Percentiles rank a stretch among this genome's conserved stretches.
phyloP scores from a whole-genome alignment of 768 basidiomycete genomes.

The Collybia nuda region DNA sequence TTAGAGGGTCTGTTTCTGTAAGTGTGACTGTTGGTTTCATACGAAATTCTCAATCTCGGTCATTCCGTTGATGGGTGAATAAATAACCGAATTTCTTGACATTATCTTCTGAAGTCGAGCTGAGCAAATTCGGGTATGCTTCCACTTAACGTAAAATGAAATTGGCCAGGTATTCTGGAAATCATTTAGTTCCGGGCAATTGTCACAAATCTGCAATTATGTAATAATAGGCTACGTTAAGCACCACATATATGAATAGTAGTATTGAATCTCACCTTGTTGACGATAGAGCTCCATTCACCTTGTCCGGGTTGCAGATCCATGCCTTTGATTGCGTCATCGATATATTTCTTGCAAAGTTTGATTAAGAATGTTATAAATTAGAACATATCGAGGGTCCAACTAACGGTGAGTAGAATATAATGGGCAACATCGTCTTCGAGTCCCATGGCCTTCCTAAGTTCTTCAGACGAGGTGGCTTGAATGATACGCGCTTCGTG shows the following conservation, averaged over 20 bases:
- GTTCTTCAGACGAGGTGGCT: not conserved
- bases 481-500: not conserved
- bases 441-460: slow-evolving; percentile 1
- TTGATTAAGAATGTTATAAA: too few species aligned
- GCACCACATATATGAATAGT: not conserved
- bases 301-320: not conserved
- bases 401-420: not conserved
- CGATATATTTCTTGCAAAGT: not conserved
- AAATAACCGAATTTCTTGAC: too few species aligned
- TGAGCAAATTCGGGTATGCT: not conserved
- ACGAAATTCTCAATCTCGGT: too few species aligned
- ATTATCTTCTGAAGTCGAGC: not conserved
- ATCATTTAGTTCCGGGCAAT: slow-evolving; percentile 1
- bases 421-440: not conserved
- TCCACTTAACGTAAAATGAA: slow-evolving; percentile 17
- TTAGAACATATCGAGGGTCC: not conserved
- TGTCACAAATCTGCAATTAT: not conserved
- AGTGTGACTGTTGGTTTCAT: too few species aligned
- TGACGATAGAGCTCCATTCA: not conserved
- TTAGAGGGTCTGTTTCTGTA: too few species aligned
- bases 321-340: not conserved
- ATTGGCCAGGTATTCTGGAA: slow-evolving; percentile 24
- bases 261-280: not conserved
- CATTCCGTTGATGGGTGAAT: too few species aligned
- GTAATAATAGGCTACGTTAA: not conserved